phyloP scores from a whole-genome alignment of 148 eudicot species.

The Chenopodium formosanum region DNA sequence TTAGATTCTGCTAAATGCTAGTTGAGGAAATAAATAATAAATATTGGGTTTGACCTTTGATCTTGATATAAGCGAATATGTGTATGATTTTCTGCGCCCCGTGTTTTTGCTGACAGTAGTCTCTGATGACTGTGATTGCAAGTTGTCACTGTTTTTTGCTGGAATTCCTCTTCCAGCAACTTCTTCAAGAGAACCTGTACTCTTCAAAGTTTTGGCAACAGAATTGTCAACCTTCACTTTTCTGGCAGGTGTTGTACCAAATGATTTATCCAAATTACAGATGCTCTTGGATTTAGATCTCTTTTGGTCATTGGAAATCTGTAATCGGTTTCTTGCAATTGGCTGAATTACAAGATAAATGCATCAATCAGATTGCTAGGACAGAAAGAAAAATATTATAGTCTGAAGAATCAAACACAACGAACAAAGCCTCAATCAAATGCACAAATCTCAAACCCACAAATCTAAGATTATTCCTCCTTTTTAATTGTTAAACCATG shows the following conservation, averaged over 20 bases:
- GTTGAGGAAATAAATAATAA: neutral
- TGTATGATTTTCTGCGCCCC: conserved; percentile 73
- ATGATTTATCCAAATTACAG: conserved; percentile 27
- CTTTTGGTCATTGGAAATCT: conserved; percentile 30
- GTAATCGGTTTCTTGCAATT: conserved; percentile 31
- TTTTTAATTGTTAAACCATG: no score
- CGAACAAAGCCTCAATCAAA: neutral
- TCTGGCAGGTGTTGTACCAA: conserved; percentile 32
- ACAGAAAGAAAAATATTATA: neutral
- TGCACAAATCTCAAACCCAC: neutral
- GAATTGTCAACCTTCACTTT: conserved; percentile 28
- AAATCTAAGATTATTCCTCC: neutral
- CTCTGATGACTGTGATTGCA: conserved; percentile 28
- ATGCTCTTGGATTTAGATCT: conserved; percentile 35
- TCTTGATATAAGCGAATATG: conserved; percentile 56
- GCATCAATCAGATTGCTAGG: conserved; percentile 2
- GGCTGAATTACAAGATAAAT: conserved; percentile 39
- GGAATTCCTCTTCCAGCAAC: conserved; percentile 29
- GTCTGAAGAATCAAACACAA: neutral
- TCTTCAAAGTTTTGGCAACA: conserved; percentile 26
- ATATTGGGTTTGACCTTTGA: conserved; percentile 53
- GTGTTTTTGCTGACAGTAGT: conserved; percentile 41
- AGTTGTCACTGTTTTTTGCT: conserved; percentile 24
- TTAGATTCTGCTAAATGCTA: conserved; percentile 5
- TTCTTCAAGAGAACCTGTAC: conserved; percentile 29